phyloP scores from a whole-genome alignment of 306 rosid genomes.

The Quillaja saponaria region DNA sequence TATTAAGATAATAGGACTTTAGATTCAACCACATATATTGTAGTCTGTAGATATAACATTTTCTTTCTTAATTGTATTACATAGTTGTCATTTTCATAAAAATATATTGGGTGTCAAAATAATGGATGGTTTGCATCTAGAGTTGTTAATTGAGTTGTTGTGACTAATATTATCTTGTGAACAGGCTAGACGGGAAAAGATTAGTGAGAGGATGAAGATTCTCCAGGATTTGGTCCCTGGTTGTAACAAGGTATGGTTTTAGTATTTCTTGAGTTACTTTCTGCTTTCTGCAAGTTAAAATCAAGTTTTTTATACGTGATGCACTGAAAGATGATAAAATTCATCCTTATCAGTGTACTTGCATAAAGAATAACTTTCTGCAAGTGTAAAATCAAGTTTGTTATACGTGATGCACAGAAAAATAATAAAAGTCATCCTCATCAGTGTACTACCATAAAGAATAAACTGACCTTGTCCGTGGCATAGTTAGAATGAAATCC shows the following conservation, averaged over 20 bases:
- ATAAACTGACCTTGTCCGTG: slow-evolving; percentile 1
- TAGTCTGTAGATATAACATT: too few species aligned
- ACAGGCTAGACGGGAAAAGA: slow-evolving; percentile 98
- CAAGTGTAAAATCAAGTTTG: slow-evolving; percentile 7
- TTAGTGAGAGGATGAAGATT: slow-evolving; percentile 89
- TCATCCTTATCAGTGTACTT: slow-evolving; percentile 8
- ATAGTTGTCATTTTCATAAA: background rate
- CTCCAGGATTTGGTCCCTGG: slow-evolving; percentile 96
- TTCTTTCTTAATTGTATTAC: too few species aligned
- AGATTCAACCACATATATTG: background rate
- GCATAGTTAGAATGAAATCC: background rate
- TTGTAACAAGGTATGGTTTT: slow-evolving; percentile 76
- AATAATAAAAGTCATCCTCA: slow-evolving; percentile 6
- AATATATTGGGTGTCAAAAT: background rate
- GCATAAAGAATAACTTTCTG: background rate
- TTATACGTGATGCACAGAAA: slow-evolving; percentile 20
- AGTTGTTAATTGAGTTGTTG: slow-evolving; percentile 25
- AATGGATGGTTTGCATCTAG: slow-evolving; percentile 22
- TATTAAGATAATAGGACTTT: slow-evolving; percentile 2
- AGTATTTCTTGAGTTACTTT: slow-evolving; percentile 22
- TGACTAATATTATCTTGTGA: slow-evolving; percentile 33
- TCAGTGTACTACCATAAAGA: background rate
- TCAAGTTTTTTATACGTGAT: slow-evolving; percentile 11
- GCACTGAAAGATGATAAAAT: background rate
- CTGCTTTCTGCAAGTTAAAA: slow-evolving; percentile 1